phyloP scores from a whole-genome alignment of 2,329 filamentous ascomycete species.

The Neoarthrinium moseri region DNA sequence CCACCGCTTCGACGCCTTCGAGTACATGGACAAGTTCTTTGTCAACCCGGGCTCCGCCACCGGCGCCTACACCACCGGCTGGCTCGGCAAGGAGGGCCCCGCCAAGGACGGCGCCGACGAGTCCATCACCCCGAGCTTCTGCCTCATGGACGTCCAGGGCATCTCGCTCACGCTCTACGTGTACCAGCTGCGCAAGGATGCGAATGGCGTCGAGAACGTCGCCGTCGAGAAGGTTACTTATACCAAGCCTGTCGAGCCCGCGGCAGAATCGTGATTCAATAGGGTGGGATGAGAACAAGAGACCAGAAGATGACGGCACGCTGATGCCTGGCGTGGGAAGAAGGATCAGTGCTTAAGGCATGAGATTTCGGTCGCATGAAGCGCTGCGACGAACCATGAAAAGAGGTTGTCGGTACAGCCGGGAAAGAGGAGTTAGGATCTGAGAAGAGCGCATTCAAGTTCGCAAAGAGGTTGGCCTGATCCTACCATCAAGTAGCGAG shows the following conservation, averaged over 20 bases:
- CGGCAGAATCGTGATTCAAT: conserved; percentile 46
- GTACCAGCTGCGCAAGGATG: conserved; percentile 79
- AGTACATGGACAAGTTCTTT: conserved; percentile 75
- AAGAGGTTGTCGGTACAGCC: too few relatives aligned
- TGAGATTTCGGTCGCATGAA: too few relatives aligned
- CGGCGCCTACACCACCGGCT: conserved; percentile 59
- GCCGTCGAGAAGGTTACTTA: conserved; percentile 85
- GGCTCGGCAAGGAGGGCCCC: conserved; percentile 30
- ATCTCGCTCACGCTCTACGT: conserved; percentile 95
- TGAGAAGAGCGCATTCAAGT: too few relatives aligned
- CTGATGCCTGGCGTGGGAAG: too few relatives aligned
- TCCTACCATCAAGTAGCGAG: not conserved
- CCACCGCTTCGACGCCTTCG: conserved; percentile 68
- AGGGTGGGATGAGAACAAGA: conserved; percentile 7
- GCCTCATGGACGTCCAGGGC: conserved; percentile 97
- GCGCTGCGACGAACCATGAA: too few relatives aligned
- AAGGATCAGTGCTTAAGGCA: too few relatives aligned
- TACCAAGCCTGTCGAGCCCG: conserved; percentile 69
- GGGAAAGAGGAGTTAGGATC: too few relatives aligned
- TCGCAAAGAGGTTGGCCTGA: too few relatives aligned
- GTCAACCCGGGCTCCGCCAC: conserved; percentile 68
- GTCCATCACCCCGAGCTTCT: conserved; percentile 87
- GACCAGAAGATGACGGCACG: not conserved
- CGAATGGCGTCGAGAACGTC: conserved; percentile 74
- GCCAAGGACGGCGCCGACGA: conserved; percentile 63